Base-by-base conservation (phyloP, 805 yeast species). In the Saccharomycopsis schoenii region DNA sequence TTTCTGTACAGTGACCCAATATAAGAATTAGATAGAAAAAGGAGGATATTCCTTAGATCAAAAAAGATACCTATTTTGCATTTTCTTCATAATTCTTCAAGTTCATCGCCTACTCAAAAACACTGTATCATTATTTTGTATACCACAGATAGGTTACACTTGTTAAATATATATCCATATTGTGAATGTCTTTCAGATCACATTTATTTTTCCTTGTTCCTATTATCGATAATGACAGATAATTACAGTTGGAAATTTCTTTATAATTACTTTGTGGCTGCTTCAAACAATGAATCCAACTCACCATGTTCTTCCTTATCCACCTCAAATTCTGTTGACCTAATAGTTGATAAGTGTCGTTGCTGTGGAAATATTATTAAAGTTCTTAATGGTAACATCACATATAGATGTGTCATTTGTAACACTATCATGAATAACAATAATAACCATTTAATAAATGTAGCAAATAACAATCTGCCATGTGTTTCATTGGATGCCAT, bases 331-430 rank as follows among this genome's bases (percentile, higher is more conserved):
- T 58, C 62, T 15, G 37, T 51, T 29, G 65, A 63, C 15, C 57
- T 57, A 37, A 36, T 57, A 14, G 36, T 62, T n/a, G 63, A 58
- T 34, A 43, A 58, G 4, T 81, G 84, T 64, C 71, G 72, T 5
- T 80, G 84, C 63, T 81, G 84, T 69, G 81, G 80, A 1, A 74
- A 80, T 0, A 61, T 73, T 15, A 66, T 80, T 37, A 75, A 73
- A 58, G 71, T 76, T 56, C 80, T 80, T 0, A 64, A 69, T 1
- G 61, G 67, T 10, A 72, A 71, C 3, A 47, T 64, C 6, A 77
- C 74, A 60, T 84, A 81, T 68, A 78, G 80, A 61, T 88, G 96
- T 68, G 75, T 84, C 0, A 75, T 82, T 3, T 88, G 96, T 67
- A 56, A 60, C 10, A 62, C 66, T 6, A 42, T 66, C 70, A 19